These are phyloP conservation scores for Chamaecyparis obtusa DNA, from an alignment of 75 land plant genomes.

Conservation along the genomic window DNA sequence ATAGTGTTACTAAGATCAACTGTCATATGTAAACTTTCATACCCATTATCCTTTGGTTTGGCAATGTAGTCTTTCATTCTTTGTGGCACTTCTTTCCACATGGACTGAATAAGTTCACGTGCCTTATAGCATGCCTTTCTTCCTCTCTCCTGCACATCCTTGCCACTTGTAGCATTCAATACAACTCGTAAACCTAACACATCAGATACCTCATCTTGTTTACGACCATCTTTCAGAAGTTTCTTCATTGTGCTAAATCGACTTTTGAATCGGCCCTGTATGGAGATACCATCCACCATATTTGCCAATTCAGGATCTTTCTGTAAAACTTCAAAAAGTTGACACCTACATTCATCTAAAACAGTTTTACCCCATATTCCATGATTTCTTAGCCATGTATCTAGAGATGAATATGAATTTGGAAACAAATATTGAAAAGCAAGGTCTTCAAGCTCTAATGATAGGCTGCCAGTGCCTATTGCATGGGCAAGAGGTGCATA, in stretches of 20 bases:
- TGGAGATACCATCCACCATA: conserved; percentile 49
- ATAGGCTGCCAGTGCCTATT: conserved; percentile 62
- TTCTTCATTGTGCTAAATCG: conserved; percentile 99
- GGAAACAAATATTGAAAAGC: conserved; percentile 86
- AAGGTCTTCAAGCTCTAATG: conserved; percentile 90
- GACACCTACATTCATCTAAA: conserved; percentile 58
- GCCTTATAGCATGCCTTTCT: conserved; percentile 77
- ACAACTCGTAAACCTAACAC: conserved; percentile 78
- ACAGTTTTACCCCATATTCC: conserved; percentile 50
- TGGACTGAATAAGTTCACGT: conserved; percentile 52
- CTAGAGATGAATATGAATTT: conserved; percentile 74
- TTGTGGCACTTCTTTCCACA: conserved; percentile 82
- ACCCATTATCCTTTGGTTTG: conserved; percentile 88
- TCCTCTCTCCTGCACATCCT: conserved; percentile 36
- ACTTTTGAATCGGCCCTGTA: conserved; percentile 87
- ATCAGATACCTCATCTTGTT: conserved; percentile 86
- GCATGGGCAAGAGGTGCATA: conserved; percentile 97
- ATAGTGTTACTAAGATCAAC: conserved; percentile 58
- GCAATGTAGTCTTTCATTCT: conserved; percentile 92
- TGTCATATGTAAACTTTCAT: conserved; percentile 85
- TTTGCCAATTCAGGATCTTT: conserved; percentile 43
- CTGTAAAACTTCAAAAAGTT: conserved; percentile 48
- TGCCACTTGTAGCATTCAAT: conserved; percentile 40
- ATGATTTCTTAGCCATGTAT: conserved; percentile 71
- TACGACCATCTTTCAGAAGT: conserved; percentile 83